Conservation (phyloP, 1,139 yeast genomes). For the Yamadazyma blattariae region DNA sequence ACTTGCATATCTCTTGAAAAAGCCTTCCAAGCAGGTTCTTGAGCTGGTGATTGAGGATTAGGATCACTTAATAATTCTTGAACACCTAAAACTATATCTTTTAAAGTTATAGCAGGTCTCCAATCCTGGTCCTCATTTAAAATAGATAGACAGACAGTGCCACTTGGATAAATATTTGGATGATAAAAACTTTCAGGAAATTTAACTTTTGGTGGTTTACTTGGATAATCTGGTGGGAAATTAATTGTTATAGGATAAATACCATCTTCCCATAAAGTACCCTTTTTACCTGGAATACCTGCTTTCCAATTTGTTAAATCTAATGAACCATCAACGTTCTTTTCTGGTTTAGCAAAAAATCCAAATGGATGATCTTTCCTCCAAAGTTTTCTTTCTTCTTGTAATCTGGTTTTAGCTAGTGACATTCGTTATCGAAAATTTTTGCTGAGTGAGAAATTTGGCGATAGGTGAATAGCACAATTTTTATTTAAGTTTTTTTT, state of each 20-base stretch:
- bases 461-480: neutral
- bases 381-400: conserved; percentile 95
- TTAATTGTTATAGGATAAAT: conserved; percentile 79
- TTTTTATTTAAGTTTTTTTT: no score
- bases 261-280: conserved; percentile 87
- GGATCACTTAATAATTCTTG: conserved; percentile 90
- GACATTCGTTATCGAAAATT: conserved; percentile 24
- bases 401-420: conserved; percentile 74
- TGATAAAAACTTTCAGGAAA: conserved; percentile 90
- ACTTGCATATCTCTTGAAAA: conserved; percentile 63
- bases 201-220: conserved; percentile 92
- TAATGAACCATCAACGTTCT: conserved; percentile 73
- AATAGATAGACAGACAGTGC: conserved; percentile 89
- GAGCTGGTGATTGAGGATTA: conserved; percentile 95
- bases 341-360: conserved; percentile 86
- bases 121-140: conserved; percentile 95
- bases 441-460: conserved; percentile 1
- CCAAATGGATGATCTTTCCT: conserved; percentile 99
- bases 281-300: conserved; percentile 90
- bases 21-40: conserved; percentile 92
- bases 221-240: conserved; percentile 91
- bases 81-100: conserved; percentile 86
- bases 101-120: conserved; percentile 95
- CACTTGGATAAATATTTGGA: conserved; percentile 96
- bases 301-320: conserved; percentile 89